Evolutionary conservation across 2,329 filamentous ascomycete genomes (phyloP).

Genomic region (Mycosphaerelloides madeirae): DNA sequence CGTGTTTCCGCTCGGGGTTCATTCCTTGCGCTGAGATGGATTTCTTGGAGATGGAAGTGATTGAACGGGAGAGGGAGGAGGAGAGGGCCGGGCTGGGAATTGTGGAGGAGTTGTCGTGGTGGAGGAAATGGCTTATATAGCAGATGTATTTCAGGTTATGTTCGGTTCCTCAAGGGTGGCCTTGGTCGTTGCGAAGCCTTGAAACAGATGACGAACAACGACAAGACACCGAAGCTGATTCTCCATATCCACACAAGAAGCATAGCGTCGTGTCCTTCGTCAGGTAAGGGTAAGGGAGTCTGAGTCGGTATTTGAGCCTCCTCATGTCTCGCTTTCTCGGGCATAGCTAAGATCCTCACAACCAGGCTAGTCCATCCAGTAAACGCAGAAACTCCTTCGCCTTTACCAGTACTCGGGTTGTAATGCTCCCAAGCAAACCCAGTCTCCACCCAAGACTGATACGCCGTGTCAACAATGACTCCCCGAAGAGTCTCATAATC

Average conservation of each 20-base stretch:
- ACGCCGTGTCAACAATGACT: conserved; percentile 83
- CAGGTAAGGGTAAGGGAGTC: too few species aligned
- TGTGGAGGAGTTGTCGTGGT: conserved; percentile 3
- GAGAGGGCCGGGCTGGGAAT: not conserved
- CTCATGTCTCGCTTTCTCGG: conserved; percentile 44
- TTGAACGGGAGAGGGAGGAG: conserved; percentile 12
- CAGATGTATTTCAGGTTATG: not conserved
- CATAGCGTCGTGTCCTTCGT: too few species aligned
- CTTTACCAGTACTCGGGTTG: conserved; percentile 80
- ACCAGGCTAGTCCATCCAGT: conserved; percentile 95
- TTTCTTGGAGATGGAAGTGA: conserved; percentile 12
- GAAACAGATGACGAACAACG: too few species aligned
- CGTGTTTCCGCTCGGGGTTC: conserved; percentile 4
- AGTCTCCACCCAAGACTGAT: conserved; percentile 77
- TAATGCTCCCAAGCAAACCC: conserved; percentile 98
- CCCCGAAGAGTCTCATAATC: conserved; percentile 73
- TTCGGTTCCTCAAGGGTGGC: too few species aligned
- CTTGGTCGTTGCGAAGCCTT: too few species aligned
- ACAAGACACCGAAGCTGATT: too few species aligned
- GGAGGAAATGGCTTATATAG: conserved; percentile 12
- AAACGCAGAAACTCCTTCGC: conserved; percentile 90
- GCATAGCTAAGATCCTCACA: conserved; percentile 93
- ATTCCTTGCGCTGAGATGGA: conserved; percentile 9
- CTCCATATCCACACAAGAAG: too few species aligned
- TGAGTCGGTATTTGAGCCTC: too few species aligned